Conservation (phyloP, 1,139 yeast species). For the Taphrina deformans region DNA sequence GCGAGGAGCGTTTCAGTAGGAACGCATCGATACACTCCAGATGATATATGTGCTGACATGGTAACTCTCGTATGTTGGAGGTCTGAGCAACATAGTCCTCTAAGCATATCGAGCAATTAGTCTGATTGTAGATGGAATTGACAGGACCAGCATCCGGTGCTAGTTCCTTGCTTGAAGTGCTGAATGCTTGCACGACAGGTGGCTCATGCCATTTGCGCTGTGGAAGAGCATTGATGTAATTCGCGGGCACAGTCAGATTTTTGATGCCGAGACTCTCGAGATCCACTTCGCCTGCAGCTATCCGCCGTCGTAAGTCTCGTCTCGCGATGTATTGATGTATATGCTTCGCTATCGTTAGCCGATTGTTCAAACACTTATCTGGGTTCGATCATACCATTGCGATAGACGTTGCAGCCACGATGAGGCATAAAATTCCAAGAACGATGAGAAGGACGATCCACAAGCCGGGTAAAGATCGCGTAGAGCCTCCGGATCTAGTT, state of each 20-base stretch:
- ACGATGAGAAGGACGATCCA: constrained; percentile 40
- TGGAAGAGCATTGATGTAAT: constrained; percentile 41
- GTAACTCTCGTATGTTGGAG: constrained; percentile 41
- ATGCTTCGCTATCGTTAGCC: constrained; percentile 31
- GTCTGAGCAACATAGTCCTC: constrained; percentile 41
- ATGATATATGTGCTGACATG: constrained; percentile 43
- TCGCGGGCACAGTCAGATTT: constrained; percentile 41
- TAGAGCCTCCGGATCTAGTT: constrained; percentile 6
- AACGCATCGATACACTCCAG: constrained; percentile 42
- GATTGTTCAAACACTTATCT: not conserved
- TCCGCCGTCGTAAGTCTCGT: constrained; percentile 40
- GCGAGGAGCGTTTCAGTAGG: constrained; percentile 40
- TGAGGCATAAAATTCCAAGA: constrained; percentile 36
- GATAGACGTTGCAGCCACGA: constrained; percentile 35
- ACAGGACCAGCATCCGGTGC: not conserved
- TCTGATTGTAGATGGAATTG: constrained; percentile 36
- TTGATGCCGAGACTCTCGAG: constrained; percentile 42
- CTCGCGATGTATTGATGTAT: constrained; percentile 39
- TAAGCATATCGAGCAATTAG: constrained; percentile 43
- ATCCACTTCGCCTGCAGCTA: constrained; percentile 42
- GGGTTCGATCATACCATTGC: constrained; percentile 16
- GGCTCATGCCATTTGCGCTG: constrained; percentile 36
- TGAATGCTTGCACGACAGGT: not conserved
- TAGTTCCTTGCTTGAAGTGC: not conserved
- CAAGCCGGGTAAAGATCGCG: constrained; percentile 35